These are phyloP conservation scores for Neofusicoccum umdonicola DNA, from an alignment of 2,329 filamentous ascomycete genomes.

Conservation along the genomic window DNA sequence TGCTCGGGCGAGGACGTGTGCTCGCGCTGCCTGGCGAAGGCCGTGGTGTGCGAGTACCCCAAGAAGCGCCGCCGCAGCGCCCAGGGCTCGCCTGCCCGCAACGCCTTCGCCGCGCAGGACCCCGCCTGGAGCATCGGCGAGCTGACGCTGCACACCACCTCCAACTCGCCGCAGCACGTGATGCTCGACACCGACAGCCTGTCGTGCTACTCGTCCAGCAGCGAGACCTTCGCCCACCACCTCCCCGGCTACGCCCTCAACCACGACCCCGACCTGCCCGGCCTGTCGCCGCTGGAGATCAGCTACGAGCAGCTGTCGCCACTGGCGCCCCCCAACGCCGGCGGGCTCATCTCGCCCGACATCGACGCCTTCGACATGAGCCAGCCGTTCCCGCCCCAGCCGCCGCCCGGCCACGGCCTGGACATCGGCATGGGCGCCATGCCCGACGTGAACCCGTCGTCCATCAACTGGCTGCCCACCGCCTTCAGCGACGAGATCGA, in stretches of 20 bases:
- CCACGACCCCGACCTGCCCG: neutral
- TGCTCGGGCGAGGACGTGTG: constrained; percentile 14
- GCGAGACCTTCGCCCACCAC: neutral
- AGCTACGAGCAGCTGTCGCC: constrained; percentile 11
- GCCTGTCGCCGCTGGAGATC: neutral
- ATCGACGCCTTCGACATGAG: constrained; percentile 2
- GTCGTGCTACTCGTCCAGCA: constrained; percentile 14
- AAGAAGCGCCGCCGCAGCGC: constrained; percentile 10
- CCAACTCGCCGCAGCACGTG: neutral
- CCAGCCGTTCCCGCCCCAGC: neutral
- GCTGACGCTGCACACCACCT: neutral
- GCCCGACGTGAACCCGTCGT: neutral
- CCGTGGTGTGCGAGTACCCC: constrained; percentile 12
- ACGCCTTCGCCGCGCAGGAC: constrained; percentile 2
- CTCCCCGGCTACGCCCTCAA: neutral
- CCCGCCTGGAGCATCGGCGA: constrained; percentile 12
- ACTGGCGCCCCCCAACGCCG: neutral
- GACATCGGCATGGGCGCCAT: neutral
- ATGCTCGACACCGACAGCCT: constrained; percentile 3
- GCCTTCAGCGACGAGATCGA: constrained; percentile 11
- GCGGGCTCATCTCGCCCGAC: neutral
- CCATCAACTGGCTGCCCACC: constrained; percentile 8
- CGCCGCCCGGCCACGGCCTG: neutral
- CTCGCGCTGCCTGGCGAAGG: constrained; percentile 7
- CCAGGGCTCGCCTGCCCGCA: neutral